Evolutionary conservation across 2,329 filamentous ascomycete genomes (phyloP).

Genomic region (Seiridium cupressi): DNA sequence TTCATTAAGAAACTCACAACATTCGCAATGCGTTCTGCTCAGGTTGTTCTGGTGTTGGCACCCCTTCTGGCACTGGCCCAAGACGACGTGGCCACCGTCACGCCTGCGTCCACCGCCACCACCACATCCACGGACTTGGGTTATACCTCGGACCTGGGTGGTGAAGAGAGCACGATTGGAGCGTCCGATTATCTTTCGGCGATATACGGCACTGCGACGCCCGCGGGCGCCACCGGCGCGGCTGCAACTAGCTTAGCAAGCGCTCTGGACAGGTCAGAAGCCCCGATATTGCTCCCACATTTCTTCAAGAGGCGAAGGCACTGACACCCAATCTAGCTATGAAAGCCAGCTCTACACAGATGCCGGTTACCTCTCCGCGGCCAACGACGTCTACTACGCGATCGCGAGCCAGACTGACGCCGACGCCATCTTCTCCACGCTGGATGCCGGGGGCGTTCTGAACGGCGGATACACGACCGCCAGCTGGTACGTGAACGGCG

Average conservation of each 20-base stretch:
- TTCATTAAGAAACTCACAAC: neutral
- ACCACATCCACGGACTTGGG: neutral
- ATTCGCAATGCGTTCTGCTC: neutral
- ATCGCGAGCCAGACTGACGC: neutral
- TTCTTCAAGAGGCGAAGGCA: neutral
- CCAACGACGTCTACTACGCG: neutral
- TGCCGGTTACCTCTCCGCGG: neutral
- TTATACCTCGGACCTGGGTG: neutral
- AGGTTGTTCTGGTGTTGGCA: neutral
- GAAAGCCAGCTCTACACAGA: neutral
- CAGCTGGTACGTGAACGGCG: neutral
- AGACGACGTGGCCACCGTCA: neutral
- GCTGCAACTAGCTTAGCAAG: neutral
- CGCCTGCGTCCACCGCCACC: neutral
- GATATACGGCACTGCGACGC: neutral
- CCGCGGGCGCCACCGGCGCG: neutral
- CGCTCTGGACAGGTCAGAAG: neutral
- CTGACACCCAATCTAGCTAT: neutral
- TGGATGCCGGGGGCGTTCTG: neutral
- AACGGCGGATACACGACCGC: neutral
- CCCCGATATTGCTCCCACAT: neutral
- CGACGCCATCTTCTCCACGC: neutral
- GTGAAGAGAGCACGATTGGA: neutral
- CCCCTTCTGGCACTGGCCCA: neutral
- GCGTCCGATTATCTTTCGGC: neutral